Conservation (phyloP, 2,329 filamentous ascomycete species). For the Conoideocrella luteorostrata region DNA sequence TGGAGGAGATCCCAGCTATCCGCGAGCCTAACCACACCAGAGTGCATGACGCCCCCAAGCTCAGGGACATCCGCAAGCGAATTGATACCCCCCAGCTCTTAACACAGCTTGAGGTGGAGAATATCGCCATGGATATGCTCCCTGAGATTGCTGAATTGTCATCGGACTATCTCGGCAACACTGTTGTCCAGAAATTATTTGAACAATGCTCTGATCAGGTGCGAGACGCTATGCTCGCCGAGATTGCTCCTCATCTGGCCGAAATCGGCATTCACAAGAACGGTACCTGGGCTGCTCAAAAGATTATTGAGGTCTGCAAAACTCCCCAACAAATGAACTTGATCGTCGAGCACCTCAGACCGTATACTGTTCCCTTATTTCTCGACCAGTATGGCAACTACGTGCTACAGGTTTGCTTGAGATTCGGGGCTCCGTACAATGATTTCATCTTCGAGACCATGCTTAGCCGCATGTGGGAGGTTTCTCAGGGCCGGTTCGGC, state of each 20-base stretch:
- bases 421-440: slow-evolving; percentile 83
- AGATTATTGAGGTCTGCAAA: slow-evolving; percentile 96
- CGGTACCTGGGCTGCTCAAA: slow-evolving; percentile 97
- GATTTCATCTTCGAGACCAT: slow-evolving; percentile 98
- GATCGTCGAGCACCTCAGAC: slow-evolving; percentile 77
- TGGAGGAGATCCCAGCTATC: slow-evolving; percentile 81
- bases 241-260: slow-evolving; percentile 85
- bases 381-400: slow-evolving; percentile 98
- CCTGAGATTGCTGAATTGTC: slow-evolving; percentile 92
- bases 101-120: slow-evolving; percentile 81
- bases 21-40: slow-evolving; percentile 83
- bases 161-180: slow-evolving; percentile 96
- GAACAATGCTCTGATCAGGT: slow-evolving; percentile 89
- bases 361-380: slow-evolving; percentile 87
- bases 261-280: slow-evolving; percentile 99
- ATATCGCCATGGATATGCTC: slow-evolving; percentile 87
- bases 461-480: slow-evolving; percentile 88
- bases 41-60: slow-evolving; percentile 86
- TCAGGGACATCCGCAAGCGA: slow-evolving; percentile 92
- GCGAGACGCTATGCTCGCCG: slow-evolving; percentile 82
- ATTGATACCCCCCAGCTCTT: slow-evolving; percentile 95
- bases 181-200: slow-evolving; percentile 98
- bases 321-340: slow-evolving; percentile 73
- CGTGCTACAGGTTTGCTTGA: slow-evolving; percentile 90
- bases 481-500: slow-evolving; percentile 88